Base-by-base conservation (phyloP, 1,139 yeast species). In the Wickerhamiella infanticola region DNA sequence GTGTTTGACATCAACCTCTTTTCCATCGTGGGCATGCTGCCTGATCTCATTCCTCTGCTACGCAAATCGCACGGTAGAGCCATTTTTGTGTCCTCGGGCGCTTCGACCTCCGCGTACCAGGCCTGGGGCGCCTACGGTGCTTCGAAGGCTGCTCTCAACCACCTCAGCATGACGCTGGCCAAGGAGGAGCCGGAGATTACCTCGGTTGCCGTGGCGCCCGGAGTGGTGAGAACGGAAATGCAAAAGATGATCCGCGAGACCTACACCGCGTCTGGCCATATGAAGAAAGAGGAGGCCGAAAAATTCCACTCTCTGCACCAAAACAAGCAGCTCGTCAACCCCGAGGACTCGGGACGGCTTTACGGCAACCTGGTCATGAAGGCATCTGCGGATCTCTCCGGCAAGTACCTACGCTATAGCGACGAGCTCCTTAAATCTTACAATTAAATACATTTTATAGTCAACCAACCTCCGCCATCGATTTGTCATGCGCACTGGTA, bases 81-180 rank as follows among this genome's bases (percentile, higher is more conserved):
- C 33, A 69, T 88, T 23, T 76, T 80, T 47, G 95, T 86, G 0
- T 81, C 93, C 26, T 82, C 94, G 1, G 96, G 95, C 5, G 96
- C 97, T 0, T 71, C 88, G 2, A 66, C 70, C 1, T 68, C 67
- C 41, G 66, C 76, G 18, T 77, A 76, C 56, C 64, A 53, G 86
- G 88, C 9, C 11, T 86, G 95, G 95, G 79, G 81, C 36, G 94
- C 95, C 3, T 88, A 88, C 57, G 94, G 95, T 1, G 68, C 86
- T 3, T 77, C 95, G 18, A 88, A 88, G 63, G 95, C 95, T 0
- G 95, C 95, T 0, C 61, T 86, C 48, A 84, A 88, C 62, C 86
- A 79, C 56, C 70, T 85, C 46, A 77, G 82, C 6, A 60, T 66
- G 42, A 74, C 84, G 7, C 62, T 88, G 25, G 79, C 84, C 1